Conservation (phyloP, 441 rosid genomes). For the Corymbia citriodora region DNA sequence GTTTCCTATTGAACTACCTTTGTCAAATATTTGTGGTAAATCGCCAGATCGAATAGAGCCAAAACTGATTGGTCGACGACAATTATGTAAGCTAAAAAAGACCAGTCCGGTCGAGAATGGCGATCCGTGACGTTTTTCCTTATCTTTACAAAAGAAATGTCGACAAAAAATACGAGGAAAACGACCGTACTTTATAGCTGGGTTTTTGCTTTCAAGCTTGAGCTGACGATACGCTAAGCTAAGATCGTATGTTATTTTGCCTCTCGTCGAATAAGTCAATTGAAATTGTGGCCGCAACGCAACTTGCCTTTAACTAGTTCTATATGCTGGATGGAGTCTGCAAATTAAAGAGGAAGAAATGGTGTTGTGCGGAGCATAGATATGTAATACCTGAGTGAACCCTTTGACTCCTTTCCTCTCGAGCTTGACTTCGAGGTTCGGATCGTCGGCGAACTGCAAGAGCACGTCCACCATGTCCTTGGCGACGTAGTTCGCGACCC, state of each 20-base stretch:
- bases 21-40: not conserved
- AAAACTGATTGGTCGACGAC: not conserved
- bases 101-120: not conserved
- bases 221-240: not conserved
- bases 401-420: slow-evolving; percentile 44
- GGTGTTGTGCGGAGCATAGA: not conserved
- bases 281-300: not conserved
- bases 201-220: not conserved
- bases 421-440: slow-evolving; percentile 33
- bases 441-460: slow-evolving; percentile 34
- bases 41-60: not conserved
- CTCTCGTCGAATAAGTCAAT: not conserved
- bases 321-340: not conserved
- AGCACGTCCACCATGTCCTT: slow-evolving; percentile 42
- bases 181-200: not conserved
- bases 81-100: not conserved
- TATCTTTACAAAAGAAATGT: not conserved
- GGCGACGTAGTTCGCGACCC: slow-evolving; percentile 24
- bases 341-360: not conserved
- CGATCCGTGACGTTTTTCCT: not conserved
- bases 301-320: not conserved
- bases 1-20: not conserved
- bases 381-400: slow-evolving; percentile 17
- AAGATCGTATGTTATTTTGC: not conserved
- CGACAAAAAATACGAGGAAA: not conserved